Base-by-base conservation (phyloP, 2,329 filamentous ascomycete species). In the Tolypocladium endophyticum region DNA sequence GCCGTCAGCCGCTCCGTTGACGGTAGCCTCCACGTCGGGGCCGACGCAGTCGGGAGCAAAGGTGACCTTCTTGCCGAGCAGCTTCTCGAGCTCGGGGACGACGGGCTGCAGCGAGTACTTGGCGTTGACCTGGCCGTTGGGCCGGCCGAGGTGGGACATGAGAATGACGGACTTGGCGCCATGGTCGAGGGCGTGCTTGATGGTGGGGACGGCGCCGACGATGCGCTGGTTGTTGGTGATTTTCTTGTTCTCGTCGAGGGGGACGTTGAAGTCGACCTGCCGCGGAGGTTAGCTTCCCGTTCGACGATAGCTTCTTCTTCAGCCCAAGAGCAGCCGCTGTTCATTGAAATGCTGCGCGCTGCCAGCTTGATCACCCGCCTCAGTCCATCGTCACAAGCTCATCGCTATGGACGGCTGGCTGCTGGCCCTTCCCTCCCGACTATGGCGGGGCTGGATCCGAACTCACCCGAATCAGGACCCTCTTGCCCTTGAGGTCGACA, bases 191-290 rank as follows among this genome's bases (percentile, higher is more conserved):
- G 92, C 92, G 77, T 96, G 87, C 81, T 95, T 95, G 83, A 97
- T 96, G 70, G 92, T 96, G 70, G 92, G 92, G 65, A 96, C 80
- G 71, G 94, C 94, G 72, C 94, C 95, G 71, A 91, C 92, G 72
- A 99, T 99, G 77, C 94, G 92, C 82, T 99, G 94, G 79, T 88
- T 91, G 86, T 99, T 99, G 76, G 94, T 97, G 76, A 99, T 86
- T 60, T 95, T 92, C 81, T 92, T 95, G 74, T 94, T 82, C 68
- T 81, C 85, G 74, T 99, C 92, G 72, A 99, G 91, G 65, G 94
- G 94, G 60, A 99, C 95, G 79, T 99, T 99, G 87, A 99, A 99
- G 85, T 99, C 94, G 76, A 99, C 93, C 92, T 96, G 71, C 50
- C 30, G 18, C 12, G 20, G 50, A 7, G 50, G 50, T 53, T 23